Conservation (phyloP, 805 yeast species). For the Kodamaea lidongshanica region DNA sequence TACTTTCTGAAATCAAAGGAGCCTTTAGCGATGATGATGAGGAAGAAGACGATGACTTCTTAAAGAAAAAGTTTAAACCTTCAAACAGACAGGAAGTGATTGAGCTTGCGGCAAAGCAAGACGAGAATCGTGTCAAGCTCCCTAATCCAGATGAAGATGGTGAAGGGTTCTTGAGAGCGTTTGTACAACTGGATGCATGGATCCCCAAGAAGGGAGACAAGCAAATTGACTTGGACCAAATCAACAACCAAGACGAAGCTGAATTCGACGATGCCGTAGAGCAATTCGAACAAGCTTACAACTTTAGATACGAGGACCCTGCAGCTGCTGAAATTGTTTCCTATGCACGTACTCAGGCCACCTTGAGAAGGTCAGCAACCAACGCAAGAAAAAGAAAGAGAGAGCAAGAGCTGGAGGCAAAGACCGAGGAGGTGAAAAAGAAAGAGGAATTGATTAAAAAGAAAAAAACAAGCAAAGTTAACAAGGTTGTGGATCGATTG, state of each 20-base stretch:
- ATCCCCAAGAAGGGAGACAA: slow-evolving; percentile 66
- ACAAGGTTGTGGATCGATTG: slow-evolving; percentile 68
- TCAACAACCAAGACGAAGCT: slow-evolving; percentile 59
- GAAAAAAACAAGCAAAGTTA: slow-evolving; percentile 70
- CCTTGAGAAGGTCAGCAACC: slow-evolving; percentile 68
- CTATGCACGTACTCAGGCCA: slow-evolving; percentile 91
- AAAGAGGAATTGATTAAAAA: slow-evolving; percentile 58
- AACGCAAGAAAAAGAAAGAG: slow-evolving; percentile 77
- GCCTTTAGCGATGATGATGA: slow-evolving; percentile 46
- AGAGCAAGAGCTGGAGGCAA: slow-evolving; percentile 57
- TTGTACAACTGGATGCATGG: slow-evolving; percentile 81
- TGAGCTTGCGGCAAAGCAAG: slow-evolving; percentile 10
- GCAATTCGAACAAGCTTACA: slow-evolving; percentile 84
- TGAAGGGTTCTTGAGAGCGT: slow-evolving; percentile 67
- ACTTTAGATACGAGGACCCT: slow-evolving; percentile 92
- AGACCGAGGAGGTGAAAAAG: slow-evolving; percentile 45
- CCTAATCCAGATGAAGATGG: slow-evolving; percentile 59
- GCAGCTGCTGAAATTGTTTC: slow-evolving; percentile 84
- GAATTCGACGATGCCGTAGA: slow-evolving; percentile 92
- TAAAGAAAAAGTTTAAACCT: slow-evolving; percentile 47
- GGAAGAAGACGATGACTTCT: slow-evolving; percentile 42
- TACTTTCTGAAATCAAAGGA: slow-evolving; percentile 71
- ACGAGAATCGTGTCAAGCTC: slow-evolving; percentile 27
- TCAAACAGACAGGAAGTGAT: slow-evolving; percentile 5
- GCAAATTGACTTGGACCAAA: slow-evolving; percentile 44